A percentile compares a stretch with the other conserved stretches of the same genome.
phyloP scores from a whole-genome alignment of 2,329 filamentous ascomycete genomes.

The Penicillium sp. region DNA sequence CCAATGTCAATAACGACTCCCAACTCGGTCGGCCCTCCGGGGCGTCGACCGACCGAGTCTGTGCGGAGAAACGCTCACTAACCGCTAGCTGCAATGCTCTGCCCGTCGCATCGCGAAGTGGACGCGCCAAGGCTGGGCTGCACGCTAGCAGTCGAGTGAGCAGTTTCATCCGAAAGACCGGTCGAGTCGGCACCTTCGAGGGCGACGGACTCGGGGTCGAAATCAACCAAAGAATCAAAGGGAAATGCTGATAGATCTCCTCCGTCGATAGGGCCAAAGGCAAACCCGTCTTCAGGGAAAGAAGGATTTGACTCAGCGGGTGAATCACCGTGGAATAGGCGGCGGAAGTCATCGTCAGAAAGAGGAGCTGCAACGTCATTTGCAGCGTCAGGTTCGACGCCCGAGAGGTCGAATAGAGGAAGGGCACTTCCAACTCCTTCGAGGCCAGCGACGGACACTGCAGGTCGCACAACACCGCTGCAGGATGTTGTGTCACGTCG shows the following conservation, averaged over 20 bases:
- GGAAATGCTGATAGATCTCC: slow-evolving; percentile 50
- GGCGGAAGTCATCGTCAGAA: slow-evolving; percentile 66
- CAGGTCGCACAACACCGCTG: slow-evolving; percentile 99
- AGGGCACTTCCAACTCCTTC: slow-evolving; percentile 49
- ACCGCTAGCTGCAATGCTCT: slow-evolving; percentile 53
- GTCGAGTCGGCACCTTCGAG: slow-evolving; percentile 44
- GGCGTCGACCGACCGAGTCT: slow-evolving; percentile 34
- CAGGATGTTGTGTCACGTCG: slow-evolving; percentile 99
- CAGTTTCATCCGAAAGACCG: slow-evolving; percentile 50
- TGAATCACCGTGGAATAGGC: slow-evolving; percentile 60
- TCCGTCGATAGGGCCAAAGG: slow-evolving; percentile 63
- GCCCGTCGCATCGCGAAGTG: slow-evolving; percentile 54
- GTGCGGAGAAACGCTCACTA: slow-evolving; percentile 41
- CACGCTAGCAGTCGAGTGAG: slow-evolving; percentile 51
- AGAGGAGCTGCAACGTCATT: slow-evolving; percentile 63
- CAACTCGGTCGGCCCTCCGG: slow-evolving; percentile 36
- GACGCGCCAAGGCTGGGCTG: slow-evolving; percentile 55
- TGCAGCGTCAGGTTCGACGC: slow-evolving; percentile 51
- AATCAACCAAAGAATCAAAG: slow-evolving; percentile 57
- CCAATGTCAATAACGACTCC: slow-evolving; percentile 48
- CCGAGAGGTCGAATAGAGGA: slow-evolving; percentile 41
- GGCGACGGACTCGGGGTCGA: slow-evolving; percentile 50
- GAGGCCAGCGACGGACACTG: slow-evolving; percentile 88
- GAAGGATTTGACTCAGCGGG: slow-evolving; percentile 70
- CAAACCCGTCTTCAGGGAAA: slow-evolving; percentile 73